phyloP scores from a whole-genome alignment of 345 rosid species.

The Moricandia moricandioides region DNA sequence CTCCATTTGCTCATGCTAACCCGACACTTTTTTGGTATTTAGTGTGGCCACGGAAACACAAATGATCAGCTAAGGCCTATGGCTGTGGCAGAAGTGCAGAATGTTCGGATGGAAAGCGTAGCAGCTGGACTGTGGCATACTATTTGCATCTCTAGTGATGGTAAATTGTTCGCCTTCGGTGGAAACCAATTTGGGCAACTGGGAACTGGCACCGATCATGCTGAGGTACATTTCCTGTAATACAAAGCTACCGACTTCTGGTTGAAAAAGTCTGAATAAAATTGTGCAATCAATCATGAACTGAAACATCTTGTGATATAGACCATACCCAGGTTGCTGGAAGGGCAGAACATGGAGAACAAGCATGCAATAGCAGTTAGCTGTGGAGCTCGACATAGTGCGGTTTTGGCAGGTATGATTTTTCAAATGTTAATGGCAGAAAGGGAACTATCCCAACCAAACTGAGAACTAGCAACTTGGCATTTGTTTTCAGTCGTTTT shows the following conservation, averaged over 20 bases:
- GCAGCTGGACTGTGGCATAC: conserved; percentile 91
- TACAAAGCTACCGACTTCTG: not conserved
- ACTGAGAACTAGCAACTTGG: conserved; percentile 29
- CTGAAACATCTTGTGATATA: conserved; percentile 38
- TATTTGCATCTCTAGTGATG: conserved; percentile 59
- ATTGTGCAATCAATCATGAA: too few relatives aligned
- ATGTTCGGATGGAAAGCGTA: conserved; percentile 46
- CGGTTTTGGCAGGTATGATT: conserved; percentile 60
- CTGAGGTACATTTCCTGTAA: conserved; percentile 50
- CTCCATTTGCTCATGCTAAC: conserved; percentile 9
- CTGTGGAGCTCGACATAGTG: conserved; percentile 83
- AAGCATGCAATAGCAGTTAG: conserved; percentile 54
- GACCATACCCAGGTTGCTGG: conserved; percentile 62
- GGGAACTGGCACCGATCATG: conserved; percentile 71
- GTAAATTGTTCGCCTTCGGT: conserved; percentile 65
- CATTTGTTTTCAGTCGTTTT: conserved; percentile 34
- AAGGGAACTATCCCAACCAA: conserved; percentile 7
- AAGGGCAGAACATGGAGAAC: conserved; percentile 53
- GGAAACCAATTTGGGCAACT: conserved; percentile 92
- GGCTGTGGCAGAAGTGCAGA: conserved; percentile 50
- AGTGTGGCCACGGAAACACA: conserved; percentile 88
- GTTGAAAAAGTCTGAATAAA: not conserved
- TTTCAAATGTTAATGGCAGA: conserved; percentile 6
- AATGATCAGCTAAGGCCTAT: conserved; percentile 70
- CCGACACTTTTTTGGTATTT: not conserved